phyloP scores from a whole-genome alignment of 2,329 filamentous ascomycete genomes.

The Davidsoniella neocaledoniae region DNA sequence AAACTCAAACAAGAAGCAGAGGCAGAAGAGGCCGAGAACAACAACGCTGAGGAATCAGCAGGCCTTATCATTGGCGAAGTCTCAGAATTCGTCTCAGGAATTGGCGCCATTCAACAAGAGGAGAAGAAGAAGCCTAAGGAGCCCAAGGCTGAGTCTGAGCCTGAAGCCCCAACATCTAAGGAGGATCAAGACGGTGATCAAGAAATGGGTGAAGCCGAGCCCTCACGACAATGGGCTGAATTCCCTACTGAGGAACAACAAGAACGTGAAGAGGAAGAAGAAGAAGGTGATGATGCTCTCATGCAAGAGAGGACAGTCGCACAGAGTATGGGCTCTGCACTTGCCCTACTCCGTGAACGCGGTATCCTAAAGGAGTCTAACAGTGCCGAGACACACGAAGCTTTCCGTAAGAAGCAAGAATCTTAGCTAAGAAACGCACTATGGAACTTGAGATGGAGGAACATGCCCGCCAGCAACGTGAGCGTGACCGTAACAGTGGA shows the following conservation, averaged over 20 bases:
- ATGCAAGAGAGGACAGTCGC: conserved; percentile 58
- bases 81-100: conserved; percentile 77
- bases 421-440: conserved; percentile 59
- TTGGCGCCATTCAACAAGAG: conserved; percentile 49
- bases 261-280: conserved; percentile 23
- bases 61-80: conserved; percentile 92
- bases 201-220: conserved; percentile 17
- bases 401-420: conserved; percentile 52
- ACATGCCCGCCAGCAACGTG: conserved; percentile 63
- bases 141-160: conserved; percentile 20
- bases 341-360: conserved; percentile 70
- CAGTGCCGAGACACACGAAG: conserved; percentile 45
- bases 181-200: conserved; percentile 22
- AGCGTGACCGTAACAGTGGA: conserved; percentile 70
- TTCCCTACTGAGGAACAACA: conserved; percentile 19
- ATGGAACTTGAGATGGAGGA: conserved; percentile 63
- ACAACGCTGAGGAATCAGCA: conserved; percentile 21
- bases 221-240: conserved; percentile 22
- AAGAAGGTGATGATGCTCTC: conserved; percentile 47
- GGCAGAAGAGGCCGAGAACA: conserved; percentile 27
- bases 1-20: conserved; percentile 51
- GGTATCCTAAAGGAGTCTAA: conserved; percentile 55
- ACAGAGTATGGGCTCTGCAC: conserved; percentile 62
- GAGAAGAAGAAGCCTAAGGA: conserved; percentile 37
- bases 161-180: conserved; percentile 25